A percentile compares a stretch with the other conserved stretches of the same genome.
Evolutionary conservation across 202 grass and related monocot species (phyloP).

Genomic region (Elaeis oleifera): DNA sequence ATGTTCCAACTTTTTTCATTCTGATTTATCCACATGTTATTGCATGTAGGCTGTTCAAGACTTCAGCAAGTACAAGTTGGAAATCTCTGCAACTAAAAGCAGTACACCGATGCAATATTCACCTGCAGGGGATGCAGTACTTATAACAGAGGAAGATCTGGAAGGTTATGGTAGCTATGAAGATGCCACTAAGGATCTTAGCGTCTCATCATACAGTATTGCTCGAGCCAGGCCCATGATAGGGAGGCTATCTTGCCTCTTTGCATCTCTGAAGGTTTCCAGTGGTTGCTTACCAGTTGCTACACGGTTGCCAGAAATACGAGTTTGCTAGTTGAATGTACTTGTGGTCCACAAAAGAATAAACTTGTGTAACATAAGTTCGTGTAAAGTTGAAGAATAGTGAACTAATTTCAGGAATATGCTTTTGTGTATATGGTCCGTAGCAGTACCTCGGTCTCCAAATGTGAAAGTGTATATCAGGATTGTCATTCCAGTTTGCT

Average conservation of each 20-base stretch:
- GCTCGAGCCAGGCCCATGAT: constrained; percentile 30
- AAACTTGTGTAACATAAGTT: too few relatives aligned
- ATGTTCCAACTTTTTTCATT: constrained; percentile 13
- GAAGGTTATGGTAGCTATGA: constrained; percentile 32
- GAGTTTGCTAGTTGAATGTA: background rate
- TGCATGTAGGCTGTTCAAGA: constrained; percentile 52
- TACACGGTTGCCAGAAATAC: constrained; percentile 29
- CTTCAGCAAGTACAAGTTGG: constrained; percentile 43
- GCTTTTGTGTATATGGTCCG: too few relatives aligned
- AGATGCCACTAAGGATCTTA: constrained; percentile 20
- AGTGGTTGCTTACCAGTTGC: constrained; percentile 17
- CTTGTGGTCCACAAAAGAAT: too few relatives aligned
- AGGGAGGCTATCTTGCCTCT: constrained; percentile 51
- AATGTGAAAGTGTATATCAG: too few relatives aligned
- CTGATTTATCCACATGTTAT: too few relatives aligned
- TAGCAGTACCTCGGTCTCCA: too few relatives aligned
- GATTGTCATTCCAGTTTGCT: too few relatives aligned
- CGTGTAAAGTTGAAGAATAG: too few relatives aligned
- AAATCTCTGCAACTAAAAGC: constrained; percentile 14
- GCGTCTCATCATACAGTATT: background rate
- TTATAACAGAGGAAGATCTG: constrained; percentile 44
- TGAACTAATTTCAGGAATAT: too few relatives aligned
- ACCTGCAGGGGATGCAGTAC: constrained; percentile 24
- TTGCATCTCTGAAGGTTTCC: constrained; percentile 38
- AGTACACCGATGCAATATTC: background rate